Base-by-base conservation (phyloP, 352 stramenopile species). In the Globisporangium acanthophoron region DNA sequence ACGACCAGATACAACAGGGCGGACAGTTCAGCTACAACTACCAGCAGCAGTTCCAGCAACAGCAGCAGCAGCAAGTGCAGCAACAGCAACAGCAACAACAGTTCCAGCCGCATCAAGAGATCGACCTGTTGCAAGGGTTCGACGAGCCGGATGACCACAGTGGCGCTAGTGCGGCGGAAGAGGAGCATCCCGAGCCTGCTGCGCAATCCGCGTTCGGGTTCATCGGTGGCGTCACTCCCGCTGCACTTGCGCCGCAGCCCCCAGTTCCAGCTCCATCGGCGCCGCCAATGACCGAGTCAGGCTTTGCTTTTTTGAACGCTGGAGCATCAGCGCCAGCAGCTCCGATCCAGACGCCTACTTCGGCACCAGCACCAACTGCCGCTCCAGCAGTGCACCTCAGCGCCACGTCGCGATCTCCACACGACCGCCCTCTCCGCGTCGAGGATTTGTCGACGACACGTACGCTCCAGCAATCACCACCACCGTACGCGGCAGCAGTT, bases 241-340 rank as follows among this genome's bases (percentile, higher is more conserved):
- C 33, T 50, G 54, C n/a, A 60, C 44, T 50, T 27, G 24, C 35
- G 13, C 7, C n/a, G 27, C 65, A 35, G 9, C 46, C 29, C n/a
- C 40, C 56, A 27, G 41, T 58, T 16, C 37, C 61, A 18, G 47
- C 18, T 11, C 60, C 64, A 21, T 56, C 65, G 3, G 63, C 73
- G 4, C 66, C 73, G 20, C 52, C 69, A 16, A 58, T 78, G 58
- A 65, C 69, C 0, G 50, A 27, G 18, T 81, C 74, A 0, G 61
- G 71, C 15, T 80, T 82, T 31, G 55, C 58, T 20, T 80, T 82
- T 15, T 39, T 85, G 21, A 76, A 72, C 24, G 43, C 41, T 21
- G 16, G 45, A 13, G 41, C 21, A n/a, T 21, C 53, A 59, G 33
- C 41, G 63, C 48, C 39, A 27, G 47, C 35, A 35, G 8, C 54